phyloP scores from a whole-genome alignment of 495 filamentous ascomycete genomes.

The Glonium stellatum region DNA sequence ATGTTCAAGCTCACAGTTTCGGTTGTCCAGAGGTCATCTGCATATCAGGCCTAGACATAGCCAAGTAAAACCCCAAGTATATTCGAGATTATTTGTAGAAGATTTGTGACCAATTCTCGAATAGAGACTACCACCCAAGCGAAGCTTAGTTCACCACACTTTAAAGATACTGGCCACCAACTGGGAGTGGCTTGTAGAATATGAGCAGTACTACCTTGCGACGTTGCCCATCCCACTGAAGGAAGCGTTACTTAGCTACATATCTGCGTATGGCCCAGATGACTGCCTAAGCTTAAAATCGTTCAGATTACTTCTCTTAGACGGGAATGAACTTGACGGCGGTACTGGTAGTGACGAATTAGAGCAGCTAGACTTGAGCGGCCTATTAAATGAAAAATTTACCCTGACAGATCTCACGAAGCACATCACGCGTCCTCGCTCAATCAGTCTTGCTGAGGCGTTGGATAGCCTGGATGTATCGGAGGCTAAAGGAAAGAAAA shows the following conservation, averaged over 20 bases:
- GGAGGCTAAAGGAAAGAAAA: conserved; percentile 1
- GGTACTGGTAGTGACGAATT: conserved; percentile 47
- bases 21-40: background rate
- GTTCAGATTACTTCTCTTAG: conserved; percentile 34
- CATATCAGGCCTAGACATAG: too few relatives aligned
- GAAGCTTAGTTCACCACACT: conserved; percentile 50
- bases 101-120: conserved; percentile 12
- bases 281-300: conserved; percentile 42
- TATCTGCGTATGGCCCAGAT: conserved; percentile 47
- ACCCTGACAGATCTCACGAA: conserved; percentile 54
- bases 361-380: conserved; percentile 55
- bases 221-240: conserved; percentile 57
- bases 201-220: conserved; percentile 60
- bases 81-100: conserved; percentile 36
- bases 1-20: background rate
- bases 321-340: conserved; percentile 29
- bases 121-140: conserved; percentile 22
- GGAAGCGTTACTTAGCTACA: conserved; percentile 53
- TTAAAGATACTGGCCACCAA: conserved; percentile 57
- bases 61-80: conserved; percentile 28
- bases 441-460: background rate
- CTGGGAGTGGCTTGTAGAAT: conserved; percentile 62
- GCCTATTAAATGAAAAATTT: conserved; percentile 53
- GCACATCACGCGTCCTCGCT: conserved; percentile 37
- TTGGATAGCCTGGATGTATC: conserved; percentile 4